These are phyloP conservation scores for Knoxia roxburghii DNA, from an alignment of 257 asterid genomes.

Conservation along the genomic window DNA sequence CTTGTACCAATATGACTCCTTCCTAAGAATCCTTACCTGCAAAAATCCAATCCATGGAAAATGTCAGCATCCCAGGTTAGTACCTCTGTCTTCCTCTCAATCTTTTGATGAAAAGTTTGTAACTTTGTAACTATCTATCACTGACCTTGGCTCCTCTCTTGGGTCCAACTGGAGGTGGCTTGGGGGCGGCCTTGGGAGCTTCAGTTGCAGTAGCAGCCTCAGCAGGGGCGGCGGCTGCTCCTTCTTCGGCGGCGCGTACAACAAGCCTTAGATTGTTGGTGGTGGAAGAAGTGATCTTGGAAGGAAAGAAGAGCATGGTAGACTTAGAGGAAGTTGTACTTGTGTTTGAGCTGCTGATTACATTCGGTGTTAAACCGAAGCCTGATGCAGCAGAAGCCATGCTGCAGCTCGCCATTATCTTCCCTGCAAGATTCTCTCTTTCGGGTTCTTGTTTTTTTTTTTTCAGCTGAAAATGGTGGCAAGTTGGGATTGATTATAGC, in stretches of 20 bases:
- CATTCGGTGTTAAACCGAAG: conserved; percentile 47
- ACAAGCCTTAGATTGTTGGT: conserved; percentile 42
- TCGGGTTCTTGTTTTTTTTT: background rate
- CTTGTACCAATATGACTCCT: conserved; percentile 92
- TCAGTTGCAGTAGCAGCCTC: conserved; percentile 27
- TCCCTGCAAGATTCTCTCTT: background rate
- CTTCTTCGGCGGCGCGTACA: conserved; percentile 49
- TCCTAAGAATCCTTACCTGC: conserved; percentile 87
- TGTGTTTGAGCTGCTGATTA: background rate
- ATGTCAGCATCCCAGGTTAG: background rate
- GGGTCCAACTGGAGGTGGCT: conserved; percentile 90
- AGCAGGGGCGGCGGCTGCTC: conserved; percentile 19
- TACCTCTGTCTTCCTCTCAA: no score
- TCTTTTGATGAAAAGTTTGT: background rate
- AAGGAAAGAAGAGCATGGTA: conserved; percentile 31
- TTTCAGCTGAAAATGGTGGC: no score
- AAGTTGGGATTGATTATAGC: conserved; percentile 9
- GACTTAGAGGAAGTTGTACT: conserved; percentile 25
- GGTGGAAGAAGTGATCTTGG: conserved; percentile 34
- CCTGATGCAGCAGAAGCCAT: conserved; percentile 62
- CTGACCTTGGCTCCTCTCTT: conserved; percentile 76
- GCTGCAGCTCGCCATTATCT: conserved; percentile 65
- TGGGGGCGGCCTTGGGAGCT: conserved; percentile 49
- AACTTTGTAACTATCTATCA: background rate
- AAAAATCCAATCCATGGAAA: background rate